Percentiles rank a stretch among this genome's conserved stretches.
Conservation (phyloP, 208 protist genomes). For the Trypanosoma congolense region DNA sequence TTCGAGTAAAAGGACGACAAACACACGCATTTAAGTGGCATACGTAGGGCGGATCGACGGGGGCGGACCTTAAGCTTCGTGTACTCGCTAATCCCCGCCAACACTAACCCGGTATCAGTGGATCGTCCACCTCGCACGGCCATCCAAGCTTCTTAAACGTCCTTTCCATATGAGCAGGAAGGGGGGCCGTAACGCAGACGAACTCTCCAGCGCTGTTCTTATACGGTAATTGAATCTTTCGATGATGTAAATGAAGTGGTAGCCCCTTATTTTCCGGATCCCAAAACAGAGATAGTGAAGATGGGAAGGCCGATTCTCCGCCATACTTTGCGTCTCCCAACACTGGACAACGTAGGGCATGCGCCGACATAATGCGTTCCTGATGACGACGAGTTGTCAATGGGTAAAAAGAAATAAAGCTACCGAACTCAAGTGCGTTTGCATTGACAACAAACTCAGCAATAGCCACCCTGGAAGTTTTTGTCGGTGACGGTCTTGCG, state of each 20-base stretch:
- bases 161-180: constrained; percentile 87
- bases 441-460: constrained; percentile 90
- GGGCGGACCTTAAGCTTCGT: too few relatives aligned
- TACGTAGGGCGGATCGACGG: too few relatives aligned
- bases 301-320: constrained; percentile 83
- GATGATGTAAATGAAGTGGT: constrained; percentile 82
- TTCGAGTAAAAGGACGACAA: neutral
- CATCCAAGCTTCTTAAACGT: constrained; percentile 86
- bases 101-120: constrained; percentile 77
- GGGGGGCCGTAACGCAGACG: constrained; percentile 80
- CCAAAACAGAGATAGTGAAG: constrained; percentile 77
- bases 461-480: constrained; percentile 74
- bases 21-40: too few relatives aligned
- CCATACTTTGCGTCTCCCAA: constrained; percentile 91
- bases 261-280: constrained; percentile 74
- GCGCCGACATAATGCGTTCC: constrained; percentile 88
- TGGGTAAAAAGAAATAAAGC: constrained; percentile 89
- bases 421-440: constrained; percentile 77
- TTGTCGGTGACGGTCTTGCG: constrained; percentile 69
- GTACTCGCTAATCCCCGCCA: neutral
- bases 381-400: constrained; percentile 85
- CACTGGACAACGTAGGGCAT: constrained; percentile 82
- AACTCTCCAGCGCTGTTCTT: constrained; percentile 80
- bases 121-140: constrained; percentile 82
- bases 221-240: constrained; percentile 90